Conservation (phyloP, 176 grass and related monocot species). For the Rhipidocladum racemiflorum region DNA sequence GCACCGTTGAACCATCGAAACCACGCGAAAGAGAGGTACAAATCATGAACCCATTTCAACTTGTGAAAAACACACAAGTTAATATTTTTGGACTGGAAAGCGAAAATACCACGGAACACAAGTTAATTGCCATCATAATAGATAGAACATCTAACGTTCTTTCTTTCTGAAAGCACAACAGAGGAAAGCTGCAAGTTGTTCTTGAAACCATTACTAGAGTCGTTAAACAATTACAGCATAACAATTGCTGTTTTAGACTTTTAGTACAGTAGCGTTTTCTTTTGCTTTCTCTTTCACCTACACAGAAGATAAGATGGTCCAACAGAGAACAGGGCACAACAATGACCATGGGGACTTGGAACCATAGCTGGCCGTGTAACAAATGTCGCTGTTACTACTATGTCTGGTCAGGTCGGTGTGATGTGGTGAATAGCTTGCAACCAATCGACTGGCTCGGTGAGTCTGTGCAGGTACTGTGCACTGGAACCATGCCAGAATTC, state of each 20-base stretch:
- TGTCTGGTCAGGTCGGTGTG: slow-evolving; percentile 42
- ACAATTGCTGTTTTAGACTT: neutral
- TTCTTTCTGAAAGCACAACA: neutral
- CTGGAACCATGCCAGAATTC: slow-evolving; percentile 26
- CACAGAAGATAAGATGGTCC: neutral
- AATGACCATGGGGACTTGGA: neutral
- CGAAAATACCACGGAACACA: neutral
- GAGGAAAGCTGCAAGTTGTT: neutral
- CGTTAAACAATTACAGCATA: neutral
- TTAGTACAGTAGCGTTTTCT: neutral
- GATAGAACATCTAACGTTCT: neutral
- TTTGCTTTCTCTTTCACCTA: slow-evolving; percentile 4
- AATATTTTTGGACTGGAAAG: neutral
- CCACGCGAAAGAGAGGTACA: neutral
- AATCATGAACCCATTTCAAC: neutral
- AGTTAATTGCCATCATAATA: neutral
- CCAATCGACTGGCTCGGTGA: slow-evolving; percentile 18
- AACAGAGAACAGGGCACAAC: slow-evolving; percentile 2
- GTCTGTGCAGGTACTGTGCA: slow-evolving; percentile 28
- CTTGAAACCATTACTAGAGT: neutral
- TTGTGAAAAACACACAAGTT: neutral
- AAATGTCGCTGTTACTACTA: slow-evolving; percentile 38
- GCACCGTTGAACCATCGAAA: neutral
- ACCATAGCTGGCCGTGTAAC: slow-evolving; percentile 27
- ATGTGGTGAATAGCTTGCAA: neutral